phyloP scores from a whole-genome alignment of 345 rosid genomes.

The Isatis tinctoria region DNA sequence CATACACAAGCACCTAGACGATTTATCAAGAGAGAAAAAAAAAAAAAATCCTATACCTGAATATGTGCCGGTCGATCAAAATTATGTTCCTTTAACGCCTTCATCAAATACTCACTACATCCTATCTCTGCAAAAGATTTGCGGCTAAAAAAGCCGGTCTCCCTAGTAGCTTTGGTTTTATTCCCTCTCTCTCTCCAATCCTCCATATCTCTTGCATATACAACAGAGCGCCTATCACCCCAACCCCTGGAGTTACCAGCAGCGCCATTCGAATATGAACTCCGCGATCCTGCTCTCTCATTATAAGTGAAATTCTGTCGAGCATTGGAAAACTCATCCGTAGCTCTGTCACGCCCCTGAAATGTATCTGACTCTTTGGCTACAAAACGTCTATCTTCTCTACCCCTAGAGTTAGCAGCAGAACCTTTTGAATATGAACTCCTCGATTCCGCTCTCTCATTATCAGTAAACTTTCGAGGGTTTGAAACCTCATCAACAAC shows the following conservation, averaged over 20 bases:
- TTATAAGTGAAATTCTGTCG: not conserved
- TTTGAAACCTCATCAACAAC: slow-evolving; percentile 9
- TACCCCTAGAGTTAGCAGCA: slow-evolving; percentile 48
- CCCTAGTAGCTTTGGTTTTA: slow-evolving; percentile 18
- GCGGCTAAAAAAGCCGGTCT: slow-evolving; percentile 64
- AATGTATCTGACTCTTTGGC: slow-evolving; percentile 4
- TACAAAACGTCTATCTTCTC: slow-evolving; percentile 48
- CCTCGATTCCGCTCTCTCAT: slow-evolving; percentile 23
- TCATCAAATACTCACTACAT: slow-evolving; percentile 57
- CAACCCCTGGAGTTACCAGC: slow-evolving; percentile 39
- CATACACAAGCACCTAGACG: slow-evolving; percentile 5
- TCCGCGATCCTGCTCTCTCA: slow-evolving; percentile 24
- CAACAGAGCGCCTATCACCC: slow-evolving; percentile 36
- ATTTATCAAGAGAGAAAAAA: not conserved
- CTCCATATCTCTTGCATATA: slow-evolving; percentile 26
- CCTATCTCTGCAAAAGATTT: slow-evolving; percentile 71
- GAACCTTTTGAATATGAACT: slow-evolving; percentile 32
- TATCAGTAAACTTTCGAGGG: slow-evolving; percentile 18
- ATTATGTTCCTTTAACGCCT: slow-evolving; percentile 57
- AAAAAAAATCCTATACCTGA: slow-evolving; percentile 48
- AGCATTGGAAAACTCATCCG: slow-evolving; percentile 11
- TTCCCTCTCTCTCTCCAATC: slow-evolving; percentile 32
- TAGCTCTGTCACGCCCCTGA: slow-evolving; percentile 19
- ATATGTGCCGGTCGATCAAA: slow-evolving; percentile 70
- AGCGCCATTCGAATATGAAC: slow-evolving; percentile 33